Conservation (phyloP, 23 red algal genomes). For the Gracilaria domingensis region DNA sequence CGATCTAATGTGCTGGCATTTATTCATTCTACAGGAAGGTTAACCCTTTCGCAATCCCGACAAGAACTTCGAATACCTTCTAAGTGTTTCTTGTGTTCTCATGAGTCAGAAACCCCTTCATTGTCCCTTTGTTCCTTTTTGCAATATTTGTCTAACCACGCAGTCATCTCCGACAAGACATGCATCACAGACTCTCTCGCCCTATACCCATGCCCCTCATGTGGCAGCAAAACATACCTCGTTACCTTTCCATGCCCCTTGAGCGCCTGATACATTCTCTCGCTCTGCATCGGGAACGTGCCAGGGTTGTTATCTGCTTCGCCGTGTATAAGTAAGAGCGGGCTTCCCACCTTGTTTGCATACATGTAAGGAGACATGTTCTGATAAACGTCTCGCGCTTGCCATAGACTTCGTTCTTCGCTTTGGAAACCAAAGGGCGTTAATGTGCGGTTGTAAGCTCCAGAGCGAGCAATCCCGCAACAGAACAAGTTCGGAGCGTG, state of each 20-base stretch:
- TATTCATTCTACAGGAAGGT: too few species aligned
- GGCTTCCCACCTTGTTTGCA: slow-evolving; percentile 79
- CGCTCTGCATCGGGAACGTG: slow-evolving; percentile 91
- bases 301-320: slow-evolving; percentile 95
- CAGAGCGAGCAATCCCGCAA: slow-evolving; percentile 97
- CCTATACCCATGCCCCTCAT: slow-evolving; percentile 90
- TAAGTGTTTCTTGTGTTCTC: neutral
- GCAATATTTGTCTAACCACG: slow-evolving; percentile 84
- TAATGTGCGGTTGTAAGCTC: slow-evolving; percentile 97
- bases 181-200: slow-evolving; percentile 95
- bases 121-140: slow-evolving; percentile 4
- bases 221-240: slow-evolving; percentile 82
- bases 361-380: slow-evolving; percentile 89
- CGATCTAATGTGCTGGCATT: too few species aligned
- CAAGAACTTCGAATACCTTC: too few species aligned
- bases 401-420: slow-evolving; percentile 93
- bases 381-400: slow-evolving; percentile 84
- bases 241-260: slow-evolving; percentile 90
- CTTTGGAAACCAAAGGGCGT: slow-evolving; percentile 98
- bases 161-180: slow-evolving; percentile 85
- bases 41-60: too few species aligned
- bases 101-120: neutral
- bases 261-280: slow-evolving; percentile 91
- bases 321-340: slow-evolving; percentile 93
- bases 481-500: slow-evolving; percentile 94